phyloP scores from a whole-genome alignment of 805 yeast species.

The Henningerozyma blattae region DNA sequence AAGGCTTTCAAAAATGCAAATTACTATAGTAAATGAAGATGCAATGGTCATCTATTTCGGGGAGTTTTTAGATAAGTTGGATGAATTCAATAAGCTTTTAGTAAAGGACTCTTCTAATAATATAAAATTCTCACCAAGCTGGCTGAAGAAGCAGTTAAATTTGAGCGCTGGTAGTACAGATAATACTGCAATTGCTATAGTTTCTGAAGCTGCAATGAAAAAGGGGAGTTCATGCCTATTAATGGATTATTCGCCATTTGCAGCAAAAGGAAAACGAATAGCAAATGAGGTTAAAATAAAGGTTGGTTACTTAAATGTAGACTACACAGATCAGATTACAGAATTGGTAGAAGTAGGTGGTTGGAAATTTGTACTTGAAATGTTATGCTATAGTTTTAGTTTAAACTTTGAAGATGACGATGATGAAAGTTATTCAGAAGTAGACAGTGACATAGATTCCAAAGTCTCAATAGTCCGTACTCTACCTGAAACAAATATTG shows the following conservation, averaged over 20 bases:
- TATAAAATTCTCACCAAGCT: conserved; percentile 9
- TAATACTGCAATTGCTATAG: conserved; percentile 12
- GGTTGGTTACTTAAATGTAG: conserved; percentile 23
- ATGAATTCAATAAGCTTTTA: background rate
- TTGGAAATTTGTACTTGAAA: conserved; percentile 20
- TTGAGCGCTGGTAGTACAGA: conserved; percentile 1
- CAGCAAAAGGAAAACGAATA: conserved; percentile 9
- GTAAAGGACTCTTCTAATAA: background rate
- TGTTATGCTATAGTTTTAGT: conserved; percentile 19
- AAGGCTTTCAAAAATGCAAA: conserved; percentile 8
- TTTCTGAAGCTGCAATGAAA: conserved; percentile 19
- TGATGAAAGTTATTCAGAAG: conserved; percentile 4
- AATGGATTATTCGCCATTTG: conserved; percentile 12
- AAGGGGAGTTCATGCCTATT: conserved; percentile 14
- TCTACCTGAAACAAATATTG: no score
- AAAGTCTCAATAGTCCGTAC: background rate
- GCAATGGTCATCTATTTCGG: conserved; percentile 9
- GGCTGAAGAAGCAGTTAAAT: conserved; percentile 8
- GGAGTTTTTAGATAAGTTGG: background rate
- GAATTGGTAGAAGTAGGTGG: conserved; percentile 22
- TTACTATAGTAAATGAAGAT: conserved; percentile 13
- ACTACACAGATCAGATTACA: conserved; percentile 17
- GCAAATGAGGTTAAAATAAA: conserved; percentile 21
- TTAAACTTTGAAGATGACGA: conserved; percentile 20
- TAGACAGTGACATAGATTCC: conserved; percentile 1